These are phyloP conservation scores for Anthracocystis setariae DNA, from an alignment of 1,284 basidiomycete species.

Conservation along the genomic window DNA sequence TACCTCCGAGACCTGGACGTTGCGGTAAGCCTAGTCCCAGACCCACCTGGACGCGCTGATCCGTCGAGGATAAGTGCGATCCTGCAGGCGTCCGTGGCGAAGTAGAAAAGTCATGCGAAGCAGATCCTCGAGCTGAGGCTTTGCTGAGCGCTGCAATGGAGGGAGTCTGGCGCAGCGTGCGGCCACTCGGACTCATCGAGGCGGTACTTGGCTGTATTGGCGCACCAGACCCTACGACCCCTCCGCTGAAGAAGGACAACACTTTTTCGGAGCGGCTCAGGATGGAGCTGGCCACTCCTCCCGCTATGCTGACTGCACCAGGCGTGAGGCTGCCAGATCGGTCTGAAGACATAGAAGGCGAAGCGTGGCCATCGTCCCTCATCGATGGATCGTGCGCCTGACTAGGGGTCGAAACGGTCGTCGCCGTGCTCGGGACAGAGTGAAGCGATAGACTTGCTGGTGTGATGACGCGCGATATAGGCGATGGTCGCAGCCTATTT, in stretches of 20 bases:
- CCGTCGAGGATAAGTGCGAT: background rate
- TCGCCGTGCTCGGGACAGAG: conserved; percentile 22
- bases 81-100: conserved; percentile 13
- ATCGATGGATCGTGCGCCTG: conserved; percentile 6
- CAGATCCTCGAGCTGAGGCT: conserved; percentile 36
- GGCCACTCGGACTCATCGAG: conserved; percentile 7
- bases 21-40: conserved; percentile 31
- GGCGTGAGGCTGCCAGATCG: conserved; percentile 36
- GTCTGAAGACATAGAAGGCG: conserved; percentile 36
- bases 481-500: conserved; percentile 33
- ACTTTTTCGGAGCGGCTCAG: conserved; percentile 45
- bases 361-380: conserved; percentile 31
- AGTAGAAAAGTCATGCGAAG: conserved; percentile 30
- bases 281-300: conserved; percentile 32
- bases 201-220: conserved; percentile 26
- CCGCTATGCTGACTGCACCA: conserved; percentile 16
- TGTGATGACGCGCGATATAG: conserved; percentile 58
- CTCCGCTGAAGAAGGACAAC: conserved; percentile 41
- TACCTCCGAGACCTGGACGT: conserved; percentile 28
- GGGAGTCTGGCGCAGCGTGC: conserved; percentile 25
- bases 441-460: conserved; percentile 59
- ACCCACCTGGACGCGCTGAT: conserved; percentile 19
- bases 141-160: conserved; percentile 42
- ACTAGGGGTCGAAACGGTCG: conserved; percentile 1
- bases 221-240: conserved; percentile 31